Conservation (phyloP, 73 alveolate genomes). For the Halteria grandinella region DNA sequence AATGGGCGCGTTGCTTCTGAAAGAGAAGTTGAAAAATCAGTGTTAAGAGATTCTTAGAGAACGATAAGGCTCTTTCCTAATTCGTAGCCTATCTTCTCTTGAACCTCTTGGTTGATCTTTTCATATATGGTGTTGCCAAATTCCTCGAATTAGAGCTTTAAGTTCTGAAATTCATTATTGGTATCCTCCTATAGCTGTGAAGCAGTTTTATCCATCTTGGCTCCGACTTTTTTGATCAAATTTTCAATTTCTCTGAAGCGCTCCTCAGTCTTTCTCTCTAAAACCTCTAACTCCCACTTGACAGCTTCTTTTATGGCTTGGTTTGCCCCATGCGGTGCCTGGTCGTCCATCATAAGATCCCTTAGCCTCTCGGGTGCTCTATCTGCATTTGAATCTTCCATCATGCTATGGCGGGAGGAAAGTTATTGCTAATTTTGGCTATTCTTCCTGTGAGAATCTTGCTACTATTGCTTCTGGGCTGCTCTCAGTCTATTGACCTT, state of each 20-base stretch:
- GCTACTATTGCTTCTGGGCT: not conserved
- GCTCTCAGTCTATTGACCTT: slow-evolving; percentile 4
- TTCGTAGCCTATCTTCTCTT: not conserved
- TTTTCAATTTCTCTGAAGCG: slow-evolving; percentile 19
- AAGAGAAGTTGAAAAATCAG: slow-evolving; percentile 10
- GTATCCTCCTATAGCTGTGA: slow-evolving; percentile 1
- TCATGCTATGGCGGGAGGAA: not conserved
- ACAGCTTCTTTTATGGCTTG: slow-evolving; percentile 1
- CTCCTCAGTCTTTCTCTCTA: slow-evolving; percentile 38
- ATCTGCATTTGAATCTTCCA: not conserved
- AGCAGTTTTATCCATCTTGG: not conserved
- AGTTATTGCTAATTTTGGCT: not conserved
- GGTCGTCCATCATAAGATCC: too few relatives aligned
- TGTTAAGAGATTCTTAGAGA: not conserved
- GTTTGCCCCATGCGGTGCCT: too few relatives aligned
- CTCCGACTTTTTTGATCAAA: not conserved
- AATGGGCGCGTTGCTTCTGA: not conserved
- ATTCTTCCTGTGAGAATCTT: not conserved
- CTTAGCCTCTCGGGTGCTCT: too few relatives aligned
- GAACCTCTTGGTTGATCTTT: not conserved
- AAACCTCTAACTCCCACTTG: slow-evolving; percentile 28
- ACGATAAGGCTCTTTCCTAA: not conserved
- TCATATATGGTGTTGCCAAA: slow-evolving; percentile 42
- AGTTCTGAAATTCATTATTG: slow-evolving; percentile 15
- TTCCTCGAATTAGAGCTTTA: slow-evolving; percentile 9